Conservation (phyloP, 2,329 filamentous ascomycete species). For the Daldinia sp. region DNA sequence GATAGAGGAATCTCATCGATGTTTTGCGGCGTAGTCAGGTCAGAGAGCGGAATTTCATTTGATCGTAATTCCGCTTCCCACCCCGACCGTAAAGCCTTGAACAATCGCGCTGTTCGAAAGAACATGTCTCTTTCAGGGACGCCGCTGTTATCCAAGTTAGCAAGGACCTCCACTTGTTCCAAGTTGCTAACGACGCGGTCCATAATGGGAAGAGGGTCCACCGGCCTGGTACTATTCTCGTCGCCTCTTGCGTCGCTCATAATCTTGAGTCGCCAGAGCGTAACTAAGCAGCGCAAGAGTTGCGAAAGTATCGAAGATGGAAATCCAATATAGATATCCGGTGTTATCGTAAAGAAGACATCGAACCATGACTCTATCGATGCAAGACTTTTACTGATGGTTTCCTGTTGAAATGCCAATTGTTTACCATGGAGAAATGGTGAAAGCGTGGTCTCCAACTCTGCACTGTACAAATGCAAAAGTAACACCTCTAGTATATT, state of each 20-base stretch:
- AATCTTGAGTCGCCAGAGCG: background rate
- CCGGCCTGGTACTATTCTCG: background rate
- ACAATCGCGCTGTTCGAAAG: background rate
- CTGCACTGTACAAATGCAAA: background rate
- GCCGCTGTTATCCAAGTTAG: background rate
- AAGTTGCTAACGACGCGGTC: background rate
- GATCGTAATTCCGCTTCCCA: slow-evolving; percentile 1
- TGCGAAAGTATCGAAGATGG: background rate
- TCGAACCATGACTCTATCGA: slow-evolving; percentile 1
- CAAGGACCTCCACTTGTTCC: background rate
- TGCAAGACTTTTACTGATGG: background rate
- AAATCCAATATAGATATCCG: background rate
- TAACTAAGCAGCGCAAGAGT: background rate
- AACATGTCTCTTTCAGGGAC: background rate
- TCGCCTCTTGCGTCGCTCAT: background rate
- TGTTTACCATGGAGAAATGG: background rate
- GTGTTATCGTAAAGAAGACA: background rate
- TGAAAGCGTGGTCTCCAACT: slow-evolving; percentile 1
- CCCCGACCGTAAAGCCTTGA: background rate
- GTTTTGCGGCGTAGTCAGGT: background rate
- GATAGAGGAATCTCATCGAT: background rate
- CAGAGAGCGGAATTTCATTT: background rate
- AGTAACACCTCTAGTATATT: background rate
- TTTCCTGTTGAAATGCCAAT: background rate
- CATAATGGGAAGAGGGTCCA: background rate